These are phyloP conservation scores for Podochytrium sp. DNA, from an alignment of 192 early-diverging fungal species.

Conservation along the genomic window DNA sequence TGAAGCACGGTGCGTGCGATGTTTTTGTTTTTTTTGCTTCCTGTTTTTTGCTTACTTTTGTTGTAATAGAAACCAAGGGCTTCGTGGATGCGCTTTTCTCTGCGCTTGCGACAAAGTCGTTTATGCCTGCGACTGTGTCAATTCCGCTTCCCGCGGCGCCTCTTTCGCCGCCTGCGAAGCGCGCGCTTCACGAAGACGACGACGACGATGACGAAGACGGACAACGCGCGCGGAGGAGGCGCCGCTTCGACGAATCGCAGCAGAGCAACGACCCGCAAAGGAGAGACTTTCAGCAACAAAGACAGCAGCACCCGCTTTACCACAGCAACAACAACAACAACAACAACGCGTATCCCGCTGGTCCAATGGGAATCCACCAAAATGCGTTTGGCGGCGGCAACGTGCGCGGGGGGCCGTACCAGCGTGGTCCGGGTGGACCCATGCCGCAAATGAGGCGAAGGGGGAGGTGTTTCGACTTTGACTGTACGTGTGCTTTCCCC, in stretches of 20 bases:
- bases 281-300: background rate
- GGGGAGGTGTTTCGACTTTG: slow-evolving; percentile 74
- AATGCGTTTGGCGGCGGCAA: too few species aligned
- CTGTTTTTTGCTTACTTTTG: background rate
- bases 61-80: slow-evolving; percentile 60
- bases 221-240: background rate
- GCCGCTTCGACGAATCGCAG: background rate
- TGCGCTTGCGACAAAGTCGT: slow-evolving; percentile 48
- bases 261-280: background rate
- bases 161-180: too few species aligned
- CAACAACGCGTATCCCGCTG: background rate
- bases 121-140: too few species aligned
- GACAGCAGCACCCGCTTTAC: background rate
- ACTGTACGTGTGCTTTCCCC: slow-evolving; percentile 53
- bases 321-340: background rate
- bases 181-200: too few species aligned
- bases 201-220: slow-evolving; percentile 16
- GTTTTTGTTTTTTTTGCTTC: slow-evolving; percentile 22
- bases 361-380: background rate
- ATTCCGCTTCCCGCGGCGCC: too few species aligned
- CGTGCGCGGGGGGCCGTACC: too few species aligned
- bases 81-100: slow-evolving; percentile 71
- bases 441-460: slow-evolving; percentile 44
- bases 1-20: slow-evolving; percentile 64
- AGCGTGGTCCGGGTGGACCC: slow-evolving; percentile 49